Percentiles rank a stretch among this genome's conserved stretches.
These are phyloP conservation scores for Fusarium pininemorale DNA, from an alignment of 2,329 filamentous ascomycete species.

Conservation along the genomic window DNA sequence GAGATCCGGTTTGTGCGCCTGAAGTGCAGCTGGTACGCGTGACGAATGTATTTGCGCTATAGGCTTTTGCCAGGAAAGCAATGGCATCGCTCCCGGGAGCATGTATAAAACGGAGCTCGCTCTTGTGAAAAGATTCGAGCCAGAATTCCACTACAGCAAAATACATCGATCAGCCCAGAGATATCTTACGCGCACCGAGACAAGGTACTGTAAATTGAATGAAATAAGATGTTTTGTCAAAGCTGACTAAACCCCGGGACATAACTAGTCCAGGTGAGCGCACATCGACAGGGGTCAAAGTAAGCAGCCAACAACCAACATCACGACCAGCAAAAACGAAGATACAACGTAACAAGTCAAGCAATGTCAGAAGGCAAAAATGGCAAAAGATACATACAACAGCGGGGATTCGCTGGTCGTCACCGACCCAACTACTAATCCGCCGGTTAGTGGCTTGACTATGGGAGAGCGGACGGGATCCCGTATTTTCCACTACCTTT, in stretches of 20 bases:
- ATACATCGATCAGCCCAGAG: accelerated
- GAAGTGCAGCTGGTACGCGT: accelerated
- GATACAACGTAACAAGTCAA: accelerated
- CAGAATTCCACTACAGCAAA: accelerated
- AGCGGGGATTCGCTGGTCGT: not conserved
- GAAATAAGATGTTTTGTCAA: not conserved
- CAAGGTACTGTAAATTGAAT: not conserved
- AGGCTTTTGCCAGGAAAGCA: too few species aligned
- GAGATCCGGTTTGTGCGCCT: accelerated
- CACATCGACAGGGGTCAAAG: not conserved
- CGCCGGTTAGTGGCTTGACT: not conserved
- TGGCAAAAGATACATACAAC: not conserved
- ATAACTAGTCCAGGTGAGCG: not conserved
- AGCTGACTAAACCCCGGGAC: not conserved
- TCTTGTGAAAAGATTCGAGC: too few species aligned
- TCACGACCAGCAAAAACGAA: not conserved
- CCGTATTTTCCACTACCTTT: conserved; percentile 1
- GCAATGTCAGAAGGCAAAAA: not conserved
- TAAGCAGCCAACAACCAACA: too few species aligned
- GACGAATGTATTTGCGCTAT: too few species aligned
- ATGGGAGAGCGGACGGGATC: not conserved
- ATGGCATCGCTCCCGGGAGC: too few species aligned
- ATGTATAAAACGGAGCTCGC: too few species aligned
- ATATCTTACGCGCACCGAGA: not conserved
- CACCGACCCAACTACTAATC: not conserved